Evolutionary conservation across 345 rosid species (phyloP), one percentile per base, ranked within the genome.

Genomic region (Gossypium sturtianum): DNA sequence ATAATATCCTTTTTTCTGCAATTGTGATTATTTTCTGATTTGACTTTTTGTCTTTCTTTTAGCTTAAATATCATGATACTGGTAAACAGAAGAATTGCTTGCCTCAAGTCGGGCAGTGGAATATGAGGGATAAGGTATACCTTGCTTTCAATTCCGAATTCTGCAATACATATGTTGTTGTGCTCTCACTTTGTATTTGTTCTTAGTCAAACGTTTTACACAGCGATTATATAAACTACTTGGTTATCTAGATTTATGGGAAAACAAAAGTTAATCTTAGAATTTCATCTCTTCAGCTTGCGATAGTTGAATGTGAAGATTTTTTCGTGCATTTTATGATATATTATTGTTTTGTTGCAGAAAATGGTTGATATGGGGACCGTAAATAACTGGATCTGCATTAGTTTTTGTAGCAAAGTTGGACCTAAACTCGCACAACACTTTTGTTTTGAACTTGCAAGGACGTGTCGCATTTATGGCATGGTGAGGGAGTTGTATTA

Each of bases 301-400:
- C 7, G 43, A 71, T 71, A 23, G 15, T 15, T 25, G 56, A 51
- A 16, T 25, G 43, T 25, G 45, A 69, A 69, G 8, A 13, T 27
- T 38, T 63, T 69, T 6, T 44, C 41, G 16, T 23, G 17, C 12
- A 48, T 56, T 51, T 62, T 38, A 53, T 71, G 48, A 23, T 38
- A 43, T 29, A 4, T 74, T 11, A 49, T 48, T 52, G 19, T 61
- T 78, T 56, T 60, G 10, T 76, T 81, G 83, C 86, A 96, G 99
- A 93, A 96, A 96, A 93, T 96, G 99, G 92, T 93, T 47, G 90
- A 96, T 80, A 95, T 95, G 12, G 98, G 98, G 74, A 96, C 90
- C 0, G 99, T 96, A 41, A 91, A 80, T 81, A 83, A 82, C 69
- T 96, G 99, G 97, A 80, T 91, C 62, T 96, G 99, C 89, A 83